Conservation (phyloP, 225 moss, liverwort and hornwort genomes). For the Rhytidiadelphus loreus region DNA sequence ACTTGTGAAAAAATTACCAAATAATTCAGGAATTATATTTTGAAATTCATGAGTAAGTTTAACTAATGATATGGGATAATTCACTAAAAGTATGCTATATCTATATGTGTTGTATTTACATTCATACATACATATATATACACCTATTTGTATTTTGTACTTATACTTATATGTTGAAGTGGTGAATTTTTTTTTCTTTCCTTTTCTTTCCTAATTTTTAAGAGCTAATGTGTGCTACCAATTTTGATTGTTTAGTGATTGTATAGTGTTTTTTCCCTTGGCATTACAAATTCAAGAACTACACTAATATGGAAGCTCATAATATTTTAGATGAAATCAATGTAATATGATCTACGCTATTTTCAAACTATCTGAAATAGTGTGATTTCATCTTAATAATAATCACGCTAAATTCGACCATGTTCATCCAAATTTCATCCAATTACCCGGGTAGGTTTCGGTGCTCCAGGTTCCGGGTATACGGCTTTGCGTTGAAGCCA, state of each 20-base stretch:
- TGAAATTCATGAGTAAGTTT: neutral
- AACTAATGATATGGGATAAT: neutral
- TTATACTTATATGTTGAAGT: neutral
- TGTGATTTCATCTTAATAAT: neutral
- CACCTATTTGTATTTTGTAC: rapidly evolving
- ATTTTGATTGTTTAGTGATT: neutral
- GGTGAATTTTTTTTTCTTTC: neutral
- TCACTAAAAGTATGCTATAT: neutral
- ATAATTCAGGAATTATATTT: rapidly evolving
- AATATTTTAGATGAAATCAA: neutral
- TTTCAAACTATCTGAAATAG: neutral
- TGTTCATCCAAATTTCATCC: neutral
- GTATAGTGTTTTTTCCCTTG: rapidly evolving
- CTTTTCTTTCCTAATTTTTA: rapidly evolving
- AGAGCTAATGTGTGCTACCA: rapidly evolving
- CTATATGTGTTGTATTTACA: rapidly evolving
- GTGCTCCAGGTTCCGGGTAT: neutral
- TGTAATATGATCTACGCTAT: rapidly evolving
- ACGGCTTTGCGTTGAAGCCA: neutral
- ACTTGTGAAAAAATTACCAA: neutral
- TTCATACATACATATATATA: neutral
- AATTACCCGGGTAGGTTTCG: neutral
- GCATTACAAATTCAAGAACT: neutral
- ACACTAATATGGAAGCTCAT: neutral
- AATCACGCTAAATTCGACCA: neutral